Evolutionary conservation across 371 early-diverging fungal species (phyloP).

Genomic region (Saksenaea oblongispora): DNA sequence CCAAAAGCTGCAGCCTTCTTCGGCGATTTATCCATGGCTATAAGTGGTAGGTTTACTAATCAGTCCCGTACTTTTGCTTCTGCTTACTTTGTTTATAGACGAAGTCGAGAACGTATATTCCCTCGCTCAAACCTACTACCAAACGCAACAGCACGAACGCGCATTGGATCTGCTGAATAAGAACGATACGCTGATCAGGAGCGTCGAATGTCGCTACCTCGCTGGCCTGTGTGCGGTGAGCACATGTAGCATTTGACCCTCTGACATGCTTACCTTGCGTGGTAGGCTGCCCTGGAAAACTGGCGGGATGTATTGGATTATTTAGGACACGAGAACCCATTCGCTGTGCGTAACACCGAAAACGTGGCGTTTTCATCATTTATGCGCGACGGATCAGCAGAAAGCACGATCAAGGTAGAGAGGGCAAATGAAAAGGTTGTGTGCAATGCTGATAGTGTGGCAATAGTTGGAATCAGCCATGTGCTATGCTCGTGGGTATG

Average conservation of each 20-base stretch:
- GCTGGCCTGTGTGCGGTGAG: slow-evolving; percentile 68
- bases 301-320: slow-evolving; percentile 63
- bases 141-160: slow-evolving; percentile 60
- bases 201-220: slow-evolving; percentile 60
- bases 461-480: slow-evolving; percentile 63
- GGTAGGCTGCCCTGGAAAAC: slow-evolving; percentile 57
- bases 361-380: not conserved
- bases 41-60: slow-evolving; percentile 6
- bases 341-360: slow-evolving; percentile 20
- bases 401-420: slow-evolving; percentile 4
- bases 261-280: slow-evolving; percentile 8
- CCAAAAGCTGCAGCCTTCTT: slow-evolving; percentile 14
- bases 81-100: slow-evolving; percentile 29
- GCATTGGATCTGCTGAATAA: slow-evolving; percentile 58
- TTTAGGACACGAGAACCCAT: slow-evolving; percentile 59
- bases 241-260: not conserved
- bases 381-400: not conserved
- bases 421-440: not conserved
- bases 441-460: not conserved
- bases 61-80: not conserved
- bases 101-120: slow-evolving; percentile 60
- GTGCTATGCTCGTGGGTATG: slow-evolving; percentile 65
- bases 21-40: slow-evolving; percentile 16
- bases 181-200: slow-evolving; percentile 47
- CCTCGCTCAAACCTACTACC: slow-evolving; percentile 62